Percentiles rank a stretch among this genome's conserved stretches.
Conservation (phyloP, 345 rosid species). For the Sisymbrium irio region DNA sequence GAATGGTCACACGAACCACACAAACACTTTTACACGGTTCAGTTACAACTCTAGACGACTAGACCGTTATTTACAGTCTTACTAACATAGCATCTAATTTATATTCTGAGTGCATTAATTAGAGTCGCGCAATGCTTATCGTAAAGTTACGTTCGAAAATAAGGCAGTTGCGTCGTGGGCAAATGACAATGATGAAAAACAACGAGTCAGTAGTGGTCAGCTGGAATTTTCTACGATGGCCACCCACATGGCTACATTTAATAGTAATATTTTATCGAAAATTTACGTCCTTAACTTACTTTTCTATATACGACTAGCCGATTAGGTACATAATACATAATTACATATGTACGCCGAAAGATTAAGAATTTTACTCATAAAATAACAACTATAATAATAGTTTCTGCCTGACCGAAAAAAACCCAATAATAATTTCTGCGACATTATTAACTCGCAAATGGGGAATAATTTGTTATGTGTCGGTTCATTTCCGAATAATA, state of each 20-base stretch:
- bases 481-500: neutral
- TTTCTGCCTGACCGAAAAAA: neutral
- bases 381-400: neutral
- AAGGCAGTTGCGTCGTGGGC: conserved; percentile 5
- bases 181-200: conserved; percentile 3
- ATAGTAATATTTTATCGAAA: neutral
- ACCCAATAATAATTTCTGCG: neutral
- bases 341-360: neutral
- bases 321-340: neutral
- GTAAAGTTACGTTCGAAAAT: conserved; percentile 8
- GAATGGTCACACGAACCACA: neutral
- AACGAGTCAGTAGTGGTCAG: conserved; percentile 11
- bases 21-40: neutral
- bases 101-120: neutral
- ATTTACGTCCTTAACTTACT: neutral
- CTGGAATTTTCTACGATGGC: neutral
- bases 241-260: conserved; percentile 23
- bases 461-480: neutral
- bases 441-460: neutral
- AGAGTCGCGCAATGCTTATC: neutral
- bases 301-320: neutral
- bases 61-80: neutral
- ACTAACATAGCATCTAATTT: neutral
- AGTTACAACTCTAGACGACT: neutral
- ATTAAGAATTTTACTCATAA: neutral